Conservation (phyloP, 495 filamentous ascomycete genomes). For the Penicillium canariense region DNA sequence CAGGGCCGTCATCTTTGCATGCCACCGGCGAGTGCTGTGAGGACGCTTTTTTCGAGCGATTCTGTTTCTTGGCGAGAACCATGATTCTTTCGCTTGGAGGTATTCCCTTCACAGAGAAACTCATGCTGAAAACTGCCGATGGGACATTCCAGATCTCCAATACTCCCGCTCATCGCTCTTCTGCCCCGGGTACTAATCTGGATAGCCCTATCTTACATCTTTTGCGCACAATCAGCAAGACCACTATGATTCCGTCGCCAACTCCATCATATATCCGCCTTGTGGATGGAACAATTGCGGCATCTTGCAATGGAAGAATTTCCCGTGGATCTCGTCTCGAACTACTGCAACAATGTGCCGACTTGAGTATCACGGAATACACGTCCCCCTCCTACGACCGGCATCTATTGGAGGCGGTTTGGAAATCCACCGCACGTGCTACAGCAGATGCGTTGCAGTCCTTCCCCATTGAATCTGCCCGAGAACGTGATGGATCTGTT, state of each 20-base stretch:
- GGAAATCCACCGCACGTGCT: conserved; percentile 35
- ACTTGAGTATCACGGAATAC: conserved; percentile 20
- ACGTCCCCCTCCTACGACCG: conserved; percentile 5
- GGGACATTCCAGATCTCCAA: conserved; percentile 42
- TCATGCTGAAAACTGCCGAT: conserved; percentile 45
- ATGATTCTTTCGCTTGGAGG: conserved; percentile 65
- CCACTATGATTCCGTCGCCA: conserved; percentile 18
- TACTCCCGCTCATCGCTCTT: conserved; percentile 47
- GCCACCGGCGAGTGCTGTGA: conserved; percentile 21
- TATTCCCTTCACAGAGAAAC: conserved; percentile 77
- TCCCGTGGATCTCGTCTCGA: conserved; percentile 46
- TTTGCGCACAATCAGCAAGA: conserved; percentile 33
- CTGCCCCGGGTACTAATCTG: conserved; percentile 23
- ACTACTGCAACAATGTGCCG: conserved; percentile 41
- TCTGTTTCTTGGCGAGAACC: conserved; percentile 56
- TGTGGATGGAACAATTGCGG: conserved; percentile 39
- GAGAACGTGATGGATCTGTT: conserved; percentile 42
- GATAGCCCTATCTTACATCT: conserved; percentile 44
- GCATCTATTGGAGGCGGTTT: conserved; percentile 28
- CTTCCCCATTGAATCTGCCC: conserved; percentile 41
- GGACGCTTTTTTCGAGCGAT: conserved; percentile 58
- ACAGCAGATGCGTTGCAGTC: conserved; percentile 36
- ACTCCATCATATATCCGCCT: conserved; percentile 30
- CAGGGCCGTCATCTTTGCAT: conserved; percentile 38
- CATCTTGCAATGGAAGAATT: conserved; percentile 51